A percentile compares a stretch with the other conserved stretches of the same genome.
Evolutionary conservation across 176 grass and related monocot genomes (phyloP).

Genomic region (Luzula sylvatica): DNA sequence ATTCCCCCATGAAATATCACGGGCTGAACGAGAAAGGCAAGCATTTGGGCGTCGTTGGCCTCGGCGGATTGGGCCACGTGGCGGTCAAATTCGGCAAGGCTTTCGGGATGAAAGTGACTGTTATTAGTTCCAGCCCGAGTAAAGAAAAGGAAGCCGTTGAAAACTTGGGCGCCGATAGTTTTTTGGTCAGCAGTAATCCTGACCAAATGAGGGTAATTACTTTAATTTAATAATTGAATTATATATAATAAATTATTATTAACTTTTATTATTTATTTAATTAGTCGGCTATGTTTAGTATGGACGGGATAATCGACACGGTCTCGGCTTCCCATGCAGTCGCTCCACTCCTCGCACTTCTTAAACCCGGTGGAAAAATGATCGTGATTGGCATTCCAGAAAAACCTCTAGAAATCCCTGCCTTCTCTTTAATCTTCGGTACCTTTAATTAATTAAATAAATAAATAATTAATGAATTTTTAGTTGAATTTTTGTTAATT

Average conservation of each 20-base stretch:
- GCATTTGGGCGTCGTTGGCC: constrained; percentile 51
- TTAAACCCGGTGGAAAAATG: constrained; percentile 59
- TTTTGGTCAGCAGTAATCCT: constrained; percentile 30
- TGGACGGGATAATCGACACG: constrained; percentile 60
- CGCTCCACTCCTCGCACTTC: constrained; percentile 21
- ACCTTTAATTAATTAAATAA: neutral
- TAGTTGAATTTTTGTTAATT: neutral
- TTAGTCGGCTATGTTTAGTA: constrained; percentile 23
- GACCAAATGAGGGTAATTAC: constrained; percentile 35
- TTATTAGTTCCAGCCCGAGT: constrained; percentile 41
- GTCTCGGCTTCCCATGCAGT: constrained; percentile 39
- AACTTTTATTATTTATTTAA: neutral
- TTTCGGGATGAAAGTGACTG: constrained; percentile 64
- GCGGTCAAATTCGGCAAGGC: constrained; percentile 65
- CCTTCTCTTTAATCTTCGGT: constrained; percentile 25
- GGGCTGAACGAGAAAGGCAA: constrained; percentile 22
- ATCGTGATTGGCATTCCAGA: constrained; percentile 38
- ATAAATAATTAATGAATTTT: neutral
- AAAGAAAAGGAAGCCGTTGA: constrained; percentile 48
- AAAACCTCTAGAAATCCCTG: constrained; percentile 33
- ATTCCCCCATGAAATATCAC: constrained; percentile 54
- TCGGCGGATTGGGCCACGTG: constrained; percentile 55
- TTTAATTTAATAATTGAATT: neutral
- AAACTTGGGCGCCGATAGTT: constrained; percentile 43
- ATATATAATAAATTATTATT: neutral